A percentile compares a stretch with the other conserved stretches of the same genome.
These are phyloP conservation scores for Nigrograna mackinnonii DNA, from an alignment of 2,329 filamentous ascomycete genomes.

Conservation along the genomic window DNA sequence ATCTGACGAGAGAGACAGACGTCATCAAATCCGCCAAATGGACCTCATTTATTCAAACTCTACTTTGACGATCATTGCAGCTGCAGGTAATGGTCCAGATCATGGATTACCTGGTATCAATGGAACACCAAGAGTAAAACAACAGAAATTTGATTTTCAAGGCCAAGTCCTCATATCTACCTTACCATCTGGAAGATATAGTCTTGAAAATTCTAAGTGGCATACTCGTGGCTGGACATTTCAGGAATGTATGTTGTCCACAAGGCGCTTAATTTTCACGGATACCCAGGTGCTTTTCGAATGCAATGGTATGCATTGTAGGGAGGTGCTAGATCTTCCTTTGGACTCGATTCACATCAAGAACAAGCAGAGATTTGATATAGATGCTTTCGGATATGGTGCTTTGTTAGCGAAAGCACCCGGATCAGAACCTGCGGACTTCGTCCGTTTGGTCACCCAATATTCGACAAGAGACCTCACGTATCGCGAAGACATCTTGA, in stretches of 20 bases:
- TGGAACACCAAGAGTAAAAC: not conserved
- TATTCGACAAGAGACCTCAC: not conserved
- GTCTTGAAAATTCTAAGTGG: not conserved
- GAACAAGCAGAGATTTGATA: not conserved
- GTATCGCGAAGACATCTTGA: not conserved
- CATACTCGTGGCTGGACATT: not conserved
- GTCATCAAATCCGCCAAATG: not conserved
- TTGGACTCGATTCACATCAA: not conserved
- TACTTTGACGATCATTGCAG: not conserved
- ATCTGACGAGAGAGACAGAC: conserved; percentile 3
- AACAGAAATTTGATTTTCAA: not conserved
- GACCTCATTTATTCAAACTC: not conserved
- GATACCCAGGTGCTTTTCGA: not conserved
- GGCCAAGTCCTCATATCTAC: not conserved
- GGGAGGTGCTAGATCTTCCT: not conserved
- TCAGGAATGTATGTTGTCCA: not conserved
- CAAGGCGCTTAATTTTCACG: not conserved
- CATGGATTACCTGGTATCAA: not conserved
- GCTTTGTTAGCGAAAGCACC: not conserved
- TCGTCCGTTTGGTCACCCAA: not conserved
- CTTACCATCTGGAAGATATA: not conserved
- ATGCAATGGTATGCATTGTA: not conserved
- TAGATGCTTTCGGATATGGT: not conserved
- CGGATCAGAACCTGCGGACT: not conserved
- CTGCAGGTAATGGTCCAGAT: not conserved